Evolutionary conservation across 352 stramenopile species (phyloP).

Genomic region (Pythium brachiatum): DNA sequence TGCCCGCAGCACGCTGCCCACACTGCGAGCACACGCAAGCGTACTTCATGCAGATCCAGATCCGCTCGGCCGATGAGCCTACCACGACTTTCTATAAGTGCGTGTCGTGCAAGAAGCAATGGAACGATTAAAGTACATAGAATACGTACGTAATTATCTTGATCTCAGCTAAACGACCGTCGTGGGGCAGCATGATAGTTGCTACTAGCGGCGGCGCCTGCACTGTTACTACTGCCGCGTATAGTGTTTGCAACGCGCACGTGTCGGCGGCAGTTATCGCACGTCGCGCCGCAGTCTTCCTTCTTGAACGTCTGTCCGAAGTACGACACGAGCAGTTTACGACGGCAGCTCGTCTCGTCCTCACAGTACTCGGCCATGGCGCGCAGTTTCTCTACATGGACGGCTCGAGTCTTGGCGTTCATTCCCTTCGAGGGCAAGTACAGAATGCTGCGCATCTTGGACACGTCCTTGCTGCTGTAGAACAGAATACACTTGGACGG

Average conservation of each 20-base stretch:
- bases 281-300: conserved; percentile 53
- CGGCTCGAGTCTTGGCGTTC: conserved; percentile 59
- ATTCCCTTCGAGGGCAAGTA: conserved; percentile 78
- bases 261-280: conserved; percentile 64
- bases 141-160: conserved; percentile 7
- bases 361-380: conserved; percentile 82
- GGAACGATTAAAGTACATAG: conserved; percentile 82
- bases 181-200: background rate
- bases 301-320: conserved; percentile 76
- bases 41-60: conserved; percentile 99
- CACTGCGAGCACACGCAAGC: conserved; percentile 95
- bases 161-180: conserved; percentile 3
- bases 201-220: background rate
- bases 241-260: conserved; percentile 29
- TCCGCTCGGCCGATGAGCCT: conserved; percentile 97
- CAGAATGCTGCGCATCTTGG: conserved; percentile 80
- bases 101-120: conserved; percentile 97
- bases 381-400: conserved; percentile 77
- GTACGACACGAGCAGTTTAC: conserved; percentile 73
- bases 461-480: conserved; percentile 84
- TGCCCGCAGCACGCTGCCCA: conserved; percentile 85
- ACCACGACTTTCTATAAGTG: conserved; percentile 99
- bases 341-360: conserved; percentile 68
- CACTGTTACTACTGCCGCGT: conserved; percentile 5
- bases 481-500: conserved; percentile 91